phyloP scores from a whole-genome alignment of 2,329 filamentous ascomycete genomes.

The Calonectria crousiana region DNA sequence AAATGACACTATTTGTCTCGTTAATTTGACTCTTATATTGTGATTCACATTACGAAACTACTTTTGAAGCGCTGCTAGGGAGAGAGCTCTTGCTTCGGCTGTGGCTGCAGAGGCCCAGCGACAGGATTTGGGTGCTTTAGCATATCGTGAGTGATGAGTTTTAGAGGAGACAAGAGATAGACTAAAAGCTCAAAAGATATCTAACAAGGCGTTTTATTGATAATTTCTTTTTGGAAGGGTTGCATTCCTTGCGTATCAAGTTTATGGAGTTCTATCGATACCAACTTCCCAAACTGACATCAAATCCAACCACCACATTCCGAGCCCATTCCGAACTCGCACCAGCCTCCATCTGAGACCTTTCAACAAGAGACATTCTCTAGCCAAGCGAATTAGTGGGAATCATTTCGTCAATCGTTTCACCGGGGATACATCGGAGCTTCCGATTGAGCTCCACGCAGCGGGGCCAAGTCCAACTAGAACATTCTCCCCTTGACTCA shows the following conservation, averaged over 20 bases:
- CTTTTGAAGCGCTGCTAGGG: neutral
- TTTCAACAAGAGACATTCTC: neutral
- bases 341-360: neutral
- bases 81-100: neutral
- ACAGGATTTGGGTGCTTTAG: neutral
- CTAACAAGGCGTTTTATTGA: too few species aligned
- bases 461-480: neutral
- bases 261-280: neutral
- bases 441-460: neutral
- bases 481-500: neutral
- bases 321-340: neutral
- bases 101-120: neutral
- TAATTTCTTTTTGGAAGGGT: too few species aligned
- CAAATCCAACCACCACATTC: neutral
- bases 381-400: too few species aligned
- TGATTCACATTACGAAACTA: neutral
- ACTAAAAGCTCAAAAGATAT: neutral
- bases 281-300: neutral
- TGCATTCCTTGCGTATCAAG: neutral
- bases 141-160: neutral
- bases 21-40: neutral
- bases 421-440: neutral
- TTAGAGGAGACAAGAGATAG: too few species aligned
- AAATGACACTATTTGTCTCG: neutral
- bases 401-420: neutral